These are phyloP conservation scores for Apiospora arundinis DNA, from an alignment of 2,329 filamentous ascomycete species.

Conservation along the genomic window DNA sequence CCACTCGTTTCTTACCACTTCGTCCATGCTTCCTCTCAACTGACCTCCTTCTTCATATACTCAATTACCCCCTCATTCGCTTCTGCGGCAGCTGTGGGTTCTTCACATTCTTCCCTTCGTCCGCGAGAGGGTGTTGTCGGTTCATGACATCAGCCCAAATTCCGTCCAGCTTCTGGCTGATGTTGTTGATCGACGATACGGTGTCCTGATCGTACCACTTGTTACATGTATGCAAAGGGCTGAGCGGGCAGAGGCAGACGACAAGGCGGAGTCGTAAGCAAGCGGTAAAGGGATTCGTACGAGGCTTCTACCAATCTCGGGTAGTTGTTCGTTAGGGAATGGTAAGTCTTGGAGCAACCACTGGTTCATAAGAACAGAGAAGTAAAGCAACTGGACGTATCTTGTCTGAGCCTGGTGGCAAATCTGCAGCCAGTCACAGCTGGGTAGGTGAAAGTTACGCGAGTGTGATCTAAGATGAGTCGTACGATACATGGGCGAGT, in stretches of 20 bases:
- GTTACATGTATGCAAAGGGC: neutral
- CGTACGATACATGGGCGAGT: neutral
- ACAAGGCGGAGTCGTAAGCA: neutral
- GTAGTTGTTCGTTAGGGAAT: neutral
- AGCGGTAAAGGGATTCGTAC: neutral
- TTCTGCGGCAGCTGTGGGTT: neutral
- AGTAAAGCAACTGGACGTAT: neutral
- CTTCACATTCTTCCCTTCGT: neutral
- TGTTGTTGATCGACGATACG: slow-evolving; percentile 8
- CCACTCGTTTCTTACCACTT: neutral
- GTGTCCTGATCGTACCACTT: neutral
- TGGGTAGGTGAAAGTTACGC: neutral
- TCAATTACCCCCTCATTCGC: neutral
- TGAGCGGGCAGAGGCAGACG: neutral
- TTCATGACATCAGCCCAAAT: neutral
- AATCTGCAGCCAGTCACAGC: neutral
- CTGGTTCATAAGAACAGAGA: neutral
- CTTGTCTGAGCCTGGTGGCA: neutral
- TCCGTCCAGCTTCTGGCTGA: neutral
- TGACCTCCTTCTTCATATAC: neutral
- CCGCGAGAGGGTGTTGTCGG: neutral
- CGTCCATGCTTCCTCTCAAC: neutral
- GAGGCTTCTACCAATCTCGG: neutral
- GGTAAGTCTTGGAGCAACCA: slow-evolving; percentile 4
- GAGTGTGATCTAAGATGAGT: neutral